Percentiles rank a stretch among this genome's conserved stretches.
phyloP scores from a whole-genome alignment of 352 stramenopile species.

The Aphanomyces euteiches region DNA sequence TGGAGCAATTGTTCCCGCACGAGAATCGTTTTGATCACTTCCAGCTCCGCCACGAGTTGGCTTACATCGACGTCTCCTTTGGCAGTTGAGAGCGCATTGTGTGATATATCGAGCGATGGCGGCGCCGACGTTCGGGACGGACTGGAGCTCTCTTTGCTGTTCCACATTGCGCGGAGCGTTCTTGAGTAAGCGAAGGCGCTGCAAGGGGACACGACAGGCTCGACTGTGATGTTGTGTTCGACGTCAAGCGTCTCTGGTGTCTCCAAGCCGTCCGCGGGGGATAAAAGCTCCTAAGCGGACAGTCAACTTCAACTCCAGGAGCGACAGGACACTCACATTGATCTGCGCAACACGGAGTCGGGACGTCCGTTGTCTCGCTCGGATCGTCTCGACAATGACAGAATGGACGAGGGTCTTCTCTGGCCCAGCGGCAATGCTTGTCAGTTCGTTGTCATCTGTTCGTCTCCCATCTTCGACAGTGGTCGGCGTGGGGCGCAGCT shows the following conservation, averaged over 20 bases:
- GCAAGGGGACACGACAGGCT: background rate
- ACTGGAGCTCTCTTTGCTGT: background rate
- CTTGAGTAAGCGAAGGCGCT: background rate
- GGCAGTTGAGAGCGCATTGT: background rate
- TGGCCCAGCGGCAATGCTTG: background rate
- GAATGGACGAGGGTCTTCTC: background rate
- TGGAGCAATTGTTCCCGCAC: constrained; percentile 18
- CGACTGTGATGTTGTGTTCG: background rate
- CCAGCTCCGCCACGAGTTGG: constrained; percentile 8
- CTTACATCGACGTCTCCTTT: constrained; percentile 1
- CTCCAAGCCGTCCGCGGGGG: background rate
- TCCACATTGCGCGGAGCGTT: constrained; percentile 11
- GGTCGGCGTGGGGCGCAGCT: background rate
- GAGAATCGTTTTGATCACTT: constrained; percentile 21
- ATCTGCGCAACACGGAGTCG: background rate
- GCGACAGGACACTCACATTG: background rate
- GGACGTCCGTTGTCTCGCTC: background rate
- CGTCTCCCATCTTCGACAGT: background rate
- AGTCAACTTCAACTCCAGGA: too few species aligned
- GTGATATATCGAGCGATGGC: background rate
- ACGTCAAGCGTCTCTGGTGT: background rate
- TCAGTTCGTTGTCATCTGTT: background rate
- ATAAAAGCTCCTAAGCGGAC: background rate
- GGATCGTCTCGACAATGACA: constrained; percentile 10
- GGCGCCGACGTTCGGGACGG: background rate